Percentiles rank a stretch among this genome's conserved stretches.
Conservation (phyloP, 2,329 filamentous ascomycete genomes). For the Sporothrix inflata region DNA sequence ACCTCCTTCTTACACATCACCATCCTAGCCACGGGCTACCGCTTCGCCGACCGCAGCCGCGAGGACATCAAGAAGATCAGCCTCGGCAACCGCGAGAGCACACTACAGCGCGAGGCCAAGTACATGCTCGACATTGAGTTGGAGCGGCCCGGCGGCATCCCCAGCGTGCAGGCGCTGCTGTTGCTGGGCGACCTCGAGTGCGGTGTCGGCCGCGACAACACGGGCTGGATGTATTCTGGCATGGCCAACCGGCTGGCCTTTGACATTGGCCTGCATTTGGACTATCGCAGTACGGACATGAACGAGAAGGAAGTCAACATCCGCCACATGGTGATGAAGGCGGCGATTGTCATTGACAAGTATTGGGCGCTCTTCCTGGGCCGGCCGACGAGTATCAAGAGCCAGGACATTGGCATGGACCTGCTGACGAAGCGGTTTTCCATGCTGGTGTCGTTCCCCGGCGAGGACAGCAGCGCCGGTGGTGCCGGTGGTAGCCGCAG, state of each 20-base stretch:
- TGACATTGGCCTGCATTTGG: slow-evolving; percentile 54
- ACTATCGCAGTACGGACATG: slow-evolving; percentile 48
- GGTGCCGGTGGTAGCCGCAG: slow-evolving; percentile 40
- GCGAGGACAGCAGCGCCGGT: slow-evolving; percentile 36
- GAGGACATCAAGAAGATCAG: slow-evolving; percentile 54
- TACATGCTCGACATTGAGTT: slow-evolving; percentile 58
- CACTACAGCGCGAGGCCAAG: slow-evolving; percentile 57
- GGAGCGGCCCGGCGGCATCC: slow-evolving; percentile 55
- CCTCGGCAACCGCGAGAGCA: slow-evolving; percentile 53
- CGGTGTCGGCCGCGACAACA: slow-evolving; percentile 56
- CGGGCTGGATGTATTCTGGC: slow-evolving; percentile 58
- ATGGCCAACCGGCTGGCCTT: slow-evolving; percentile 52
- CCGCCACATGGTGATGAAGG: slow-evolving; percentile 55
- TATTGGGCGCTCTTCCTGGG: slow-evolving; percentile 61
- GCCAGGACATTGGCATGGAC: slow-evolving; percentile 54
- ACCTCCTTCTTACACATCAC: slow-evolving; percentile 56
- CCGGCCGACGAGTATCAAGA: slow-evolving; percentile 57
- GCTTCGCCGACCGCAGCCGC: slow-evolving; percentile 53
- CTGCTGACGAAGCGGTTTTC: slow-evolving; percentile 51
- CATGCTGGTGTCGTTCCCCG: slow-evolving; percentile 42
- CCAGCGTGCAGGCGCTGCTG: slow-evolving; percentile 56
- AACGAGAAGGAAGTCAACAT: slow-evolving; percentile 52
- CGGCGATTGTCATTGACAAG: slow-evolving; percentile 57
- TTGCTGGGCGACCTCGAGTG: slow-evolving; percentile 58
- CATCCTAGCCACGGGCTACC: slow-evolving; percentile 56